Conservation (phyloP, 805 yeast species). For the Barnettozyma sp. region DNA sequence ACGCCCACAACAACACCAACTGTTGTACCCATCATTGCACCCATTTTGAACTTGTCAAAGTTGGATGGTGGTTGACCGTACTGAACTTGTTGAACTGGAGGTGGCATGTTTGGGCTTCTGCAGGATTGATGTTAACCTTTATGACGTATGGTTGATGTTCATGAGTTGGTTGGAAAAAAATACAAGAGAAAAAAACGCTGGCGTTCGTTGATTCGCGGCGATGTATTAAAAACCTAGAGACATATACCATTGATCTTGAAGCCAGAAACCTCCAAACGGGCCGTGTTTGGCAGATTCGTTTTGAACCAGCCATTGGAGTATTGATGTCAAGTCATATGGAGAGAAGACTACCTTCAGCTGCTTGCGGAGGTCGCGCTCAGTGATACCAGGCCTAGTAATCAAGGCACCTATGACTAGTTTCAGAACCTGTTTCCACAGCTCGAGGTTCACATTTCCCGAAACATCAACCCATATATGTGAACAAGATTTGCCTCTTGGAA, state of each 20-base stretch:
- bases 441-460: slow-evolving; percentile 49
- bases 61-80: slow-evolving; percentile 64
- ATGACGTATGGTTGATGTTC: no score
- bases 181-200: neutral
- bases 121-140: no score
- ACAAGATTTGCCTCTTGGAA: slow-evolving; percentile 57
- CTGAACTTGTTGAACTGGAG: slow-evolving; percentile 65
- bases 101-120: slow-evolving; percentile 13
- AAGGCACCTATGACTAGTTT: slow-evolving; percentile 39
- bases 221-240: slow-evolving; percentile 27
- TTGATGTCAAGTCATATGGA: slow-evolving; percentile 29
- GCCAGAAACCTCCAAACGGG: slow-evolving; percentile 36
- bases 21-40: slow-evolving; percentile 85
- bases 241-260: slow-evolving; percentile 39
- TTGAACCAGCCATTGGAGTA: slow-evolving; percentile 40
- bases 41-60: slow-evolving; percentile 98
- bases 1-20: slow-evolving; percentile 92
- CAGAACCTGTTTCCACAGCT: slow-evolving; percentile 54
- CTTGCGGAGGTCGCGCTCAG: slow-evolving; percentile 19
- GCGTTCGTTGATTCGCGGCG: neutral
- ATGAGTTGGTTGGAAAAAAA: no score
- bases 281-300: slow-evolving; percentile 33
- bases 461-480: slow-evolving; percentile 68
- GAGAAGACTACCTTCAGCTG: slow-evolving; percentile 18
- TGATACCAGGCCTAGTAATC: slow-evolving; percentile 51